These are phyloP conservation scores for Claviceps lovelessii DNA, from an alignment of 2,329 filamentous ascomycete species.

Conservation along the genomic window DNA sequence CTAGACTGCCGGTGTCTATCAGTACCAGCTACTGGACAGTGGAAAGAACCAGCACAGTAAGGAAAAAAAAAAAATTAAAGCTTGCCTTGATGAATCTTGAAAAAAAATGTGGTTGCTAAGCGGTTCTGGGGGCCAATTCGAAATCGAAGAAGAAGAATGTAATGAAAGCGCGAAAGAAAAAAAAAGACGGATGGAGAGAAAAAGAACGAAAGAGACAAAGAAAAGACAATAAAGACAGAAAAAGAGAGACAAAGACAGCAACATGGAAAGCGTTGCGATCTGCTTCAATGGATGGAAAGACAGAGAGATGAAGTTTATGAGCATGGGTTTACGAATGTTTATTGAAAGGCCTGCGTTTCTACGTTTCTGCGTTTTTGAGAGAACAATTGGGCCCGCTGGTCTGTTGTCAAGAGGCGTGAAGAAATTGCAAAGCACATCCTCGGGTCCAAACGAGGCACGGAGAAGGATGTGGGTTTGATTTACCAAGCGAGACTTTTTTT, in stretches of 20 bases:
- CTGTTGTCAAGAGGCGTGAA: not conserved
- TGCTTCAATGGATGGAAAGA: not conserved
- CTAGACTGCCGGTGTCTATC: slow-evolving; percentile 3
- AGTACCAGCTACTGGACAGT: not conserved
- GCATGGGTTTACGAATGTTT: not conserved
- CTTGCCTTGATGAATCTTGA: not conserved
- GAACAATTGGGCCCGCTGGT: not conserved
- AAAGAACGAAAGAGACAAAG: not conserved
- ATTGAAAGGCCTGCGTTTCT: not conserved
- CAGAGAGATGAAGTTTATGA: not conserved
- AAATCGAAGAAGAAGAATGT: not conserved
- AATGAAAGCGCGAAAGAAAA: not conserved
- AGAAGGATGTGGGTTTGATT: not conserved
- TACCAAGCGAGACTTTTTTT: not conserved
- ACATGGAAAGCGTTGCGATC: not conserved
- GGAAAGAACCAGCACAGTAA: too few relatives aligned
- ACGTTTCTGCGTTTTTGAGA: not conserved
- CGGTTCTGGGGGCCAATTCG: not conserved
- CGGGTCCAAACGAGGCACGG: not conserved
- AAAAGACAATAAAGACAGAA: not conserved
- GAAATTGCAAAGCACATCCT: not conserved
- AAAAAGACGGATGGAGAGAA: not conserved
- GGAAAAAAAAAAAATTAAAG: not conserved
- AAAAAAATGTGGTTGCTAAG: not conserved
- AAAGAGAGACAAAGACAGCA: not conserved